These are phyloP conservation scores for Cadophora gregata DNA, from an alignment of 2,329 filamentous ascomycete species.

Conservation along the genomic window DNA sequence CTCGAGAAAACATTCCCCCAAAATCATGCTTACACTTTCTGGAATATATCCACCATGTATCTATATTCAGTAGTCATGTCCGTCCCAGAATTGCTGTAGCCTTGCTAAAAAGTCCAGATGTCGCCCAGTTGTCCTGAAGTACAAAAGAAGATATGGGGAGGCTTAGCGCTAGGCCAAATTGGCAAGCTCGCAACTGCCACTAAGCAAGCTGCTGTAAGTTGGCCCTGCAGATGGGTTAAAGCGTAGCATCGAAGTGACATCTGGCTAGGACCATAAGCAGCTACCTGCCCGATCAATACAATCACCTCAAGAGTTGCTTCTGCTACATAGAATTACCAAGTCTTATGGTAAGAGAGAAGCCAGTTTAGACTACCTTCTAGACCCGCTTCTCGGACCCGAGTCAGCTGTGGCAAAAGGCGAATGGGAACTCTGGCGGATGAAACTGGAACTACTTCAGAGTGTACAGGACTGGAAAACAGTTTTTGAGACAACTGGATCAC, in stretches of 20 bases:
- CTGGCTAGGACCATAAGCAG: slow-evolving; percentile 36
- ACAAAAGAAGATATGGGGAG: slow-evolving; percentile 41
- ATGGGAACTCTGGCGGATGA: slow-evolving; percentile 44
- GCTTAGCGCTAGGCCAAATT: slow-evolving; percentile 40
- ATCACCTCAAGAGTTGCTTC: slow-evolving; percentile 43
- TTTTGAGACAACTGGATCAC: slow-evolving; percentile 35
- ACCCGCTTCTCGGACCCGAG: slow-evolving; percentile 42
- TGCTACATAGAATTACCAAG: slow-evolving; percentile 41
- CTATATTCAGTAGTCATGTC: slow-evolving; percentile 40
- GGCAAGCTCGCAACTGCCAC: slow-evolving; percentile 43
- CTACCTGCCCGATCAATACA: slow-evolving; percentile 44
- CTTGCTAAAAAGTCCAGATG: slow-evolving; percentile 34
- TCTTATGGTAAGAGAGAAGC: slow-evolving; percentile 37
- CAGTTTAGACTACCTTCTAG: slow-evolving; percentile 40
- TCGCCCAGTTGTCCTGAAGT: slow-evolving; percentile 38
- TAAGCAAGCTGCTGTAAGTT: slow-evolving; percentile 39
- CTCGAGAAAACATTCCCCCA: slow-evolving; percentile 44
- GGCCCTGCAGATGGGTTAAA: not conserved
- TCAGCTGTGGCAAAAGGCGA: slow-evolving; percentile 44
- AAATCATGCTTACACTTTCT: slow-evolving; percentile 44
- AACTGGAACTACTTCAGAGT: slow-evolving; percentile 38
- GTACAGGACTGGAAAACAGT: slow-evolving; percentile 40
- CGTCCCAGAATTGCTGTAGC: not conserved
- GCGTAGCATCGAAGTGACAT: slow-evolving; percentile 12
- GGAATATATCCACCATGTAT: slow-evolving; percentile 44